Conservation (phyloP, 2,329 filamentous ascomycete species). For the Didymella keratinophila region DNA sequence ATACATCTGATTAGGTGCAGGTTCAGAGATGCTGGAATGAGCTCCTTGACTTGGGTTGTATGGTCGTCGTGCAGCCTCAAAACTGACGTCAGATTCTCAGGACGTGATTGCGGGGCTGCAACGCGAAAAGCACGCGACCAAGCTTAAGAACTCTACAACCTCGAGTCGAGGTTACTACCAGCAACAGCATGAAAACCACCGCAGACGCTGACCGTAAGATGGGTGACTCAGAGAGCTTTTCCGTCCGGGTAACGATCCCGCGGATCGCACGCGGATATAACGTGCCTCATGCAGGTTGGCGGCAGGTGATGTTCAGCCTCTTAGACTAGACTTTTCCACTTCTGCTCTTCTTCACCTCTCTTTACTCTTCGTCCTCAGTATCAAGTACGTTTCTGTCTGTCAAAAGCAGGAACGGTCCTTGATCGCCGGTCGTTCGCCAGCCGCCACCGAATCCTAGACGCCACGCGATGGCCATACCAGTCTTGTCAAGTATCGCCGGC, state of each 20-base stretch:
- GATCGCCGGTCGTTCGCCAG: background rate
- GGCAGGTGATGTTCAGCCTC: constrained; percentile 19
- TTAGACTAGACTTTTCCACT: constrained; percentile 13
- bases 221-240: constrained; percentile 11
- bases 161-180: background rate
- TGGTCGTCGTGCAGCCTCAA: background rate
- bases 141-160: background rate
- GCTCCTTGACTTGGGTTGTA: background rate
- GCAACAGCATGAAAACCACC: background rate
- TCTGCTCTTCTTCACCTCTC: constrained; percentile 20
- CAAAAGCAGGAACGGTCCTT: constrained; percentile 7
- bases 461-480: constrained; percentile 27
- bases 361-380: background rate
- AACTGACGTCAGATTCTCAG: constrained; percentile 13
- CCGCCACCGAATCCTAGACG: background rate
- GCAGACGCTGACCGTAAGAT: background rate
- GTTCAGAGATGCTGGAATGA: background rate
- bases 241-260: constrained; percentile 1
- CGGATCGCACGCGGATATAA: constrained; percentile 19
- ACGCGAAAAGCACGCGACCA: constrained; percentile 12
- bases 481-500: constrained; percentile 32
- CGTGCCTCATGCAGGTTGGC: constrained; percentile 15
- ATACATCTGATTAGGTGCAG: background rate
- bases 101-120: background rate
- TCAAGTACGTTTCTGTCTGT: constrained; percentile 6